phyloP scores from a whole-genome alignment of 108 stramenopile genomes.

The Nitzschia sp. region DNA sequence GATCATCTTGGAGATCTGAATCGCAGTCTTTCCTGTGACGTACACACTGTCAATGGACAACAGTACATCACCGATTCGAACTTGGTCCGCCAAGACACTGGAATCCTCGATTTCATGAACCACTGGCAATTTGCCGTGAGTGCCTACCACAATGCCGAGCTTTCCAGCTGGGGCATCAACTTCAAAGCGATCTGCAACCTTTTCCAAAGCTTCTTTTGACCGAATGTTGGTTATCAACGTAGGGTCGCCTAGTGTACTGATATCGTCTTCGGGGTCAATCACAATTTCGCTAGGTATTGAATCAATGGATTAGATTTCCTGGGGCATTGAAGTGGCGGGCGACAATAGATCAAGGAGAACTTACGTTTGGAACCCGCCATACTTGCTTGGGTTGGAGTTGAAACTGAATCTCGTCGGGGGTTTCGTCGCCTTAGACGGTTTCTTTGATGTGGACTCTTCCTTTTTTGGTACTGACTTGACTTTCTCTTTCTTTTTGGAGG shows the following conservation, averaged over 20 bases:
- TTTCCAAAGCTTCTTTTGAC: constrained; percentile 31
- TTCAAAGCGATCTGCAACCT: constrained; percentile 47
- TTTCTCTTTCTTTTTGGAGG: background rate
- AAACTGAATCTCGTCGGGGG: background rate
- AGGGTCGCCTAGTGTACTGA: constrained; percentile 80
- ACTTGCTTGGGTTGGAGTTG: background rate
- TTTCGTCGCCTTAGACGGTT: background rate
- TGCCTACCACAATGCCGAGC: constrained; percentile 83
- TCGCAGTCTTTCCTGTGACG: constrained; percentile 66
- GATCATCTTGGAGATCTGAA: constrained; percentile 70
- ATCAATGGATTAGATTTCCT: too few species aligned
- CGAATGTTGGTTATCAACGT: constrained; percentile 52
- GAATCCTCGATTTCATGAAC: constrained; percentile 81
- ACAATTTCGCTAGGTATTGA: constrained; percentile 25
- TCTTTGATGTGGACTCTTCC: too few species aligned
- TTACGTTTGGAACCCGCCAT: too few species aligned
- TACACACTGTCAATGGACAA: constrained; percentile 75
- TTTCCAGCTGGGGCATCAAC: constrained; percentile 62
- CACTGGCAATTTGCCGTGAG: constrained; percentile 62
- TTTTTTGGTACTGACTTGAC: background rate
- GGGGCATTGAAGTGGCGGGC: background rate
- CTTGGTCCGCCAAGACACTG: constrained; percentile 58
- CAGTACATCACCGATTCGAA: constrained; percentile 69
- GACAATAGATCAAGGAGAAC: background rate
- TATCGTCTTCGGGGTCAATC: constrained; percentile 67